Evolutionary conservation across 768 basidiomycete genomes (phyloP), one percentile per base, ranked within the genome.

Genomic region (Collybia nuda): DNA sequence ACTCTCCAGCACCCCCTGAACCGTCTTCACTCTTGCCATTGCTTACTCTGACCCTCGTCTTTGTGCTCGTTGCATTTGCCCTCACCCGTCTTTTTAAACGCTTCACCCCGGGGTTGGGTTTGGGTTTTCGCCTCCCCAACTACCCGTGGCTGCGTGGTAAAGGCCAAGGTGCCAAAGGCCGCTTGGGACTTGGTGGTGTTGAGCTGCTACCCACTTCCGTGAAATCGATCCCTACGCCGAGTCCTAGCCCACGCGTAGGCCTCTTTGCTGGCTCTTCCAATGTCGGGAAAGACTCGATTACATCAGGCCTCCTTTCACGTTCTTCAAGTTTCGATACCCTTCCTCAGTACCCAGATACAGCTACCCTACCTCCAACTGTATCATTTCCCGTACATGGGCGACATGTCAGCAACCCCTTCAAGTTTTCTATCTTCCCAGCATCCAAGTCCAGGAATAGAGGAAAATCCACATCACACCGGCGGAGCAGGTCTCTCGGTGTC

Each of bases 201-300:
- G 61, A 62, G 24, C 48, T 62, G 11, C 52, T 62, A 35, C 61
- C 61, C 0, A 62, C 59, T 2, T 57, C 59, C 32, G 26, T 56
- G 12, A 60, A 58, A 39, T 37, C 53, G 5, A 47, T 54, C 22
- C 55, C 55, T 14, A 48, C 50, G 7, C 52, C 49, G 12, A 51
- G 22, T 36, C 52, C 51, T 5, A 55, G 54, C 32, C 52, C 59
- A 23, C 57, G 45, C 32, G 29, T 51, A 23, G 54, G 50, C 17
- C 47, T 55, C 14, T 61, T 61, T 23, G 45, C 48, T 35, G 48
- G 54, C 5, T 56, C 48, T 17, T 52, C 58, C 3, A 61, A 61
- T 48, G 51, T 58, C 29, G 54, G 57, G 12, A 55, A 57, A 42
- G 49, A 41, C 43, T 40, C 28, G 11, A 40, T 35, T 35, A 44